Conservation (phyloP, 345 rosid genomes). For the Toxicodendron radicans region DNA sequence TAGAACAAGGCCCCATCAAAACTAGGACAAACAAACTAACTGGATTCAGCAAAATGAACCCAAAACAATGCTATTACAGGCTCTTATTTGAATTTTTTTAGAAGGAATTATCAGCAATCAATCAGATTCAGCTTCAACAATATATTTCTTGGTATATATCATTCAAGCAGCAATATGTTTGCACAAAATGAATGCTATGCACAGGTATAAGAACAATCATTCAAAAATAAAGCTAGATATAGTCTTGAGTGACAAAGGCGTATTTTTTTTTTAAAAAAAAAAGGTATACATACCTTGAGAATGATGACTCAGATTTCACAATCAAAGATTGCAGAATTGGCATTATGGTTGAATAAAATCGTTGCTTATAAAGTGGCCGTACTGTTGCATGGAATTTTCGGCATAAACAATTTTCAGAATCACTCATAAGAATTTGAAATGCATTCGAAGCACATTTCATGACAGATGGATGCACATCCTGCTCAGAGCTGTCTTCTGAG, state of each 20-base stretch:
- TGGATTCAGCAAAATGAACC: neutral
- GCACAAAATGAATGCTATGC: neutral
- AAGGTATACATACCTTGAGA: conserved; percentile 48
- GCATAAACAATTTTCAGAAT: conserved; percentile 69
- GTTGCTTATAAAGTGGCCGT: conserved; percentile 92
- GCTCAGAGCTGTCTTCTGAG: conserved; percentile 26
- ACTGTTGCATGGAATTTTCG: conserved; percentile 67
- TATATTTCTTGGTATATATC: neutral
- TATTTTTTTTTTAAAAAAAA: neutral
- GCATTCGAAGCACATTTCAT: conserved; percentile 81
- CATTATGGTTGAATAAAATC: conserved; percentile 64
- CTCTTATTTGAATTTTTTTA: conserved; percentile 5
- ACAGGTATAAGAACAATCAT: neutral
- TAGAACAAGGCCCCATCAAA: neutral
- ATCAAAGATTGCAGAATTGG: conserved; percentile 71
- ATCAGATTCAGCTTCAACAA: conserved; percentile 2
- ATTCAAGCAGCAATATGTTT: conserved; percentile 11
- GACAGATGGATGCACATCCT: conserved; percentile 37
- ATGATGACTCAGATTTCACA: conserved; percentile 44
- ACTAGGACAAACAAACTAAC: neutral
- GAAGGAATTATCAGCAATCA: conserved; percentile 9
- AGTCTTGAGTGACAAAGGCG: neutral
- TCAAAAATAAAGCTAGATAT: neutral
- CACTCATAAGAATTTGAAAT: conserved; percentile 70
- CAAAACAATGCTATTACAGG: neutral